Evolutionary conservation across 2,329 filamentous ascomycete genomes (phyloP).

Genomic region (Calonectria multiphialidica): DNA sequence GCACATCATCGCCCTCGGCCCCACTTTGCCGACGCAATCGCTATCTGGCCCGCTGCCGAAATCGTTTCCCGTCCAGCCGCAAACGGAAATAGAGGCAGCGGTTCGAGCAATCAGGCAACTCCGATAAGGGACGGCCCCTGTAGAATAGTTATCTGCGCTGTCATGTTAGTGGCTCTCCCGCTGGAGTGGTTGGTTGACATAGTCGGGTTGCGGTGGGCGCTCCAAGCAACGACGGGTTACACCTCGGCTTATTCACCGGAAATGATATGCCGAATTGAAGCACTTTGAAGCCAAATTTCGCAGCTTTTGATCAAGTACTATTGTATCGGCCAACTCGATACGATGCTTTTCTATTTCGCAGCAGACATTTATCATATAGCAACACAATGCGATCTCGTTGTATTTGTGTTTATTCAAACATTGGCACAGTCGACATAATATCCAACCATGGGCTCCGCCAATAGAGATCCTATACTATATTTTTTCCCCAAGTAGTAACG

Average conservation of each 20-base stretch:
- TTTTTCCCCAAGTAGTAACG: too few relatives aligned
- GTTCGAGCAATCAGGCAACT: background rate
- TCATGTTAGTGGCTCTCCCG: background rate
- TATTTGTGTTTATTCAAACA: too few relatives aligned
- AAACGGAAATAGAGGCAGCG: background rate
- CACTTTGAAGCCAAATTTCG: too few relatives aligned
- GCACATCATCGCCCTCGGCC: conserved; percentile 20
- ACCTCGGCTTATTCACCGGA: background rate
- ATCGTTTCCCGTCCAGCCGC: background rate
- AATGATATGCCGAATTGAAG: background rate
- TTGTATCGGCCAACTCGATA: too few relatives aligned
- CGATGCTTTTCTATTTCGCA: too few relatives aligned
- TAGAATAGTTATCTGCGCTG: background rate
- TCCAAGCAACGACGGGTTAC: background rate
- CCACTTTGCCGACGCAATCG: background rate
- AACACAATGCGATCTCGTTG: too few relatives aligned
- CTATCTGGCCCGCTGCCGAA: background rate
- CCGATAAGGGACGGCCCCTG: background rate
- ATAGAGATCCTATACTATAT: too few relatives aligned
- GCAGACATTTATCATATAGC: too few relatives aligned
- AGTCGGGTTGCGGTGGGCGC: background rate
- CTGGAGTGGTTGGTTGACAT: background rate
- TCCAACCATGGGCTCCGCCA: too few relatives aligned
- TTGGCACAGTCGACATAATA: too few relatives aligned
- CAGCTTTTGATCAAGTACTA: too few relatives aligned